phyloP scores from a whole-genome alignment of 148 eudicot species.

The Vaccinium macrocarpon region DNA sequence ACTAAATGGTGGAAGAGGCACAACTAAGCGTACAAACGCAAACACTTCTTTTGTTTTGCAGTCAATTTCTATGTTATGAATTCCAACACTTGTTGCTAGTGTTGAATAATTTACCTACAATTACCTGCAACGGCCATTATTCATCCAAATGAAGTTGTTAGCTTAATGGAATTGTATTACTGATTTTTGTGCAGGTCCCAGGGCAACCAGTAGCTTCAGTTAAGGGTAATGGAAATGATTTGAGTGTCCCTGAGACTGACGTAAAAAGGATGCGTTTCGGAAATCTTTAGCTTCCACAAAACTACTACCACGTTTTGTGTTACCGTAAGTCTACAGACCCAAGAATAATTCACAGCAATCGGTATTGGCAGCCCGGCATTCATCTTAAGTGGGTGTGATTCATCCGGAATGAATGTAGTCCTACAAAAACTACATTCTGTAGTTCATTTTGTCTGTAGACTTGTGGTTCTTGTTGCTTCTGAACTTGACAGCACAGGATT shows the following conservation, averaged over 20 bases:
- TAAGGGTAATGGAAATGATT: conserved; percentile 51
- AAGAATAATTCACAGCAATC: not conserved
- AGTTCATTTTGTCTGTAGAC: not conserved
- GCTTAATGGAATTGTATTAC: not conserved
- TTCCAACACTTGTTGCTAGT: not conserved
- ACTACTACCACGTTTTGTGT: not conserved
- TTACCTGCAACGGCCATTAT: not conserved
- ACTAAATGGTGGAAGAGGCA: not conserved
- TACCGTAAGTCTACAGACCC: not conserved
- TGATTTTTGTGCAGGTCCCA: conserved; percentile 29
- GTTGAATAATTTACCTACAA: not conserved
- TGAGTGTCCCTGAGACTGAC: conserved; percentile 81
- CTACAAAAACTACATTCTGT: not conserved
- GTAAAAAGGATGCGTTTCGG: conserved; percentile 63
- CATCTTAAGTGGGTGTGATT: not conserved
- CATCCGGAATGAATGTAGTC: not conserved
- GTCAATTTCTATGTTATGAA: not conserved
- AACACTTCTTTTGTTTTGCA: not conserved
- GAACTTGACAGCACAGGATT: not conserved
- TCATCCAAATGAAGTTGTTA: not conserved
- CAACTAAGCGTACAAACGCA: not conserved
- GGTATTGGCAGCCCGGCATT: not conserved
- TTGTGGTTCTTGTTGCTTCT: not conserved
- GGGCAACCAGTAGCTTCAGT: conserved; percentile 24
- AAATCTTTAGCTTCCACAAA: conserved; percentile 7